Base-by-base conservation (phyloP, 2,329 filamentous ascomycete genomes). In the Huntiella bhutanensis region DNA sequence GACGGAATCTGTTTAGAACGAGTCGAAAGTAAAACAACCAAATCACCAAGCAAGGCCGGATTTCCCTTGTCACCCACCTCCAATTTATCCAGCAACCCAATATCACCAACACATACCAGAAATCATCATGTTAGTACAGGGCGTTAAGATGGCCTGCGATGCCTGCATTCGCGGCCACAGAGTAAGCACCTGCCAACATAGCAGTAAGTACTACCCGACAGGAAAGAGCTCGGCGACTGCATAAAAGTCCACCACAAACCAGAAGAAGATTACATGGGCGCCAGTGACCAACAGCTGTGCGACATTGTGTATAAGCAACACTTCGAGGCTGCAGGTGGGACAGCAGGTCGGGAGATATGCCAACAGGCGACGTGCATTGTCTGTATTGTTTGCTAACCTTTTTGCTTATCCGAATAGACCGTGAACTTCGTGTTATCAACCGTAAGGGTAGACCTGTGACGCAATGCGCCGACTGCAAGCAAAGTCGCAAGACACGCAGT, bases 151-250 rank as follows among this genome's bases (percentile, higher is more conserved):
- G 70, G 88, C 88, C 65, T 96, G 88, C 71, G 84, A 93, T 68
- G 87, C 87, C 67, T 98, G 91, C 68, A 86, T 98, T 62, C 82
- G 91, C 65, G 91, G 91, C 60, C 91, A 98, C 69, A 84, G 91
- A 61, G 91, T 98, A 61, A 96, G 87, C 80, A 94, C 91, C 62
- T 98, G 91, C 71, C 85, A 88, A 63, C 91, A 98, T 65, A 75
- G 77, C 62, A 86, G 87, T 94, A 76, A 70, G 82, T 73, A 49
- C 28, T 17, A 33, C 41, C 12, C 28, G 17, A 33, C 41, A 28
- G 2, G 22, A 28, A 8, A 6, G 6, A 28, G 22, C 5, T 28
- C 5, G 5, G 22, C 6, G 22, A 28, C 22, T 6, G 22, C 4
- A 6, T 28, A 8, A 28, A 28, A 8, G 22, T 28, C 22, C 7